phyloP scores from a whole-genome alignment of 129 eudicot species.

The Helianthus annuus region HanXRQr2.0-SUNRISE NC_035449.2:181377361-181377860 shows the following conservation, averaged over 20 bases:
- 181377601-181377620: constrained; percentile 71
- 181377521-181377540: constrained; percentile 77
- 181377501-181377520: constrained; percentile 37
- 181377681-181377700: constrained; percentile 16
- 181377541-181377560: constrained; percentile 60
- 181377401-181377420: constrained; percentile 33
- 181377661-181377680: background rate
- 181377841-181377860: too few relatives aligned
- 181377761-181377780: too few relatives aligned
- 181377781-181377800: too few relatives aligned
- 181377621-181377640: constrained; percentile 72
- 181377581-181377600: constrained; percentile 70
- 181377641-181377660: constrained; percentile 34
- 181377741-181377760: background rate
- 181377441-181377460: constrained; percentile 48
- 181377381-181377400: constrained; percentile 38
- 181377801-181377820: too few relatives aligned
- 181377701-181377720: background rate
- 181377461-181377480: constrained; percentile 43
- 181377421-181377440: constrained; percentile 50
- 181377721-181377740: background rate
- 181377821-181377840: too few relatives aligned
- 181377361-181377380: too few relatives aligned
- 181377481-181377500: constrained; percentile 47
- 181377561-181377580: constrained; percentile 58